Percentiles rank a stretch among this genome's conserved stretches.
Evolutionary conservation across 2,329 filamentous ascomycete genomes (phyloP).

Genomic region (Orbilia blumenaviensis): DNA sequence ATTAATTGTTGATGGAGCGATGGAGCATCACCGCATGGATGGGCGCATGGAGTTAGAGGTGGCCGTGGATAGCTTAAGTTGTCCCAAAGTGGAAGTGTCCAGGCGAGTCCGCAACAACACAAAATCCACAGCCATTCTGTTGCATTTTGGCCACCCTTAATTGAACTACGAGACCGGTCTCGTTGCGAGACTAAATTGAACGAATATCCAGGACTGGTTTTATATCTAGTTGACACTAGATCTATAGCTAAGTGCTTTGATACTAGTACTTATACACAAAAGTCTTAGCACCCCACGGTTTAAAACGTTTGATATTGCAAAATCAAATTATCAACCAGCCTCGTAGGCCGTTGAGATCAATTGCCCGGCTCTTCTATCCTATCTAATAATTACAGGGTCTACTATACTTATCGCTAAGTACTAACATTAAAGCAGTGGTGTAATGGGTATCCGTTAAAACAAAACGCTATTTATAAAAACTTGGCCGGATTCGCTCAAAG

Average conservation of each 20-base stretch:
- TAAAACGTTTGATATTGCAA: no score
- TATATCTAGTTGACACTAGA: no score
- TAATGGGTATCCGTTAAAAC: background rate
- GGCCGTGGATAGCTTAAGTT: constrained; percentile 29
- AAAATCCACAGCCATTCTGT: background rate
- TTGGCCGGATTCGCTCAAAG: background rate
- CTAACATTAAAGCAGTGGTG: background rate
- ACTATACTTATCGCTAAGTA: background rate
- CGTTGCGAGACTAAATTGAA: no score
- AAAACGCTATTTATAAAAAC: no score
- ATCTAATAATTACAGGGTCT: no score
- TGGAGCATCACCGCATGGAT: background rate
- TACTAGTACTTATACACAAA: no score
- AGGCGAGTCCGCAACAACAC: constrained; percentile 7
- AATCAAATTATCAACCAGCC: no score
- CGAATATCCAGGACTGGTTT: no score
- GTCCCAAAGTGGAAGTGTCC: constrained; percentile 12
- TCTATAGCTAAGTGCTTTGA: no score
- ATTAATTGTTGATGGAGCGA: constrained; percentile 1
- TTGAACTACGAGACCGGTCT: no score
- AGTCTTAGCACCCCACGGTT: no score
- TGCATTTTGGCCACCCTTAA: background rate
- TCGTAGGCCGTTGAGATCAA: background rate
- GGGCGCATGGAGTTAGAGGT: constrained; percentile 1
- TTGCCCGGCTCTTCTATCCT: background rate